Conservation (phyloP, 495 filamentous ascomycete species). For the Hyphodiscus hymeniophilus region DNA sequence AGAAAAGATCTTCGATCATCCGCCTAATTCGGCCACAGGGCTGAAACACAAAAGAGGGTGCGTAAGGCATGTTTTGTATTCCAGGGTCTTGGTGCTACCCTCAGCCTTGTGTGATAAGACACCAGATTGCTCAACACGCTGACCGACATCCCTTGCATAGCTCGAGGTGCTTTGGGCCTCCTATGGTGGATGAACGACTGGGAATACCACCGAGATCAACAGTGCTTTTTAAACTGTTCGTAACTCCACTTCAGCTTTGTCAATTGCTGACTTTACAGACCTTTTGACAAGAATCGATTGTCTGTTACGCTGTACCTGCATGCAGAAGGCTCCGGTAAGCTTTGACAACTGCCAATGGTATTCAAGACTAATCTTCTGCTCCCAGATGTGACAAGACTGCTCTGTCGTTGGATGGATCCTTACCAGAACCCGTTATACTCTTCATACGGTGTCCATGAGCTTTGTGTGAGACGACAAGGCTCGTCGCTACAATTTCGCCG, state of each 20-base stretch:
- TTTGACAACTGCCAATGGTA: no score
- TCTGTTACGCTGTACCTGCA: conserved; percentile 40
- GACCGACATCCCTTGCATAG: conserved; percentile 21
- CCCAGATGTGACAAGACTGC: conserved; percentile 33
- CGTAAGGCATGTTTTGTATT: conserved; percentile 12
- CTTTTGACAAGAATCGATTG: conserved; percentile 42
- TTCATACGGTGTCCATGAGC: conserved; percentile 36
- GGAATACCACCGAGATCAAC: conserved; percentile 35
- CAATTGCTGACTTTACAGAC: conserved; percentile 21
- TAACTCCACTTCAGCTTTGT: background rate
- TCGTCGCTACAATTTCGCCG: conserved; percentile 38
- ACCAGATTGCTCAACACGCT: conserved; percentile 2
- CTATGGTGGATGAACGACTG: conserved; percentile 19
- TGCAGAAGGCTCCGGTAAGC: conserved; percentile 32
- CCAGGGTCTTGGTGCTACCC: background rate
- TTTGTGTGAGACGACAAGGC: conserved; percentile 38
- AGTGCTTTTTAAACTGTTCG: conserved; percentile 44
- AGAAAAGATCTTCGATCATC: conserved; percentile 47
- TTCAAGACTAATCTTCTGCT: no score
- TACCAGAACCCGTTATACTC: conserved; percentile 20
- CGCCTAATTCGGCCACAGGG: conserved; percentile 39
- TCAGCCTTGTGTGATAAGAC: conserved; percentile 1
- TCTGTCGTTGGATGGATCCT: conserved; percentile 30
- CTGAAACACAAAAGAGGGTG: conserved; percentile 34
- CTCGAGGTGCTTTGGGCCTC: conserved; percentile 33